These are phyloP conservation scores for Pythium phragmiticola DNA, from an alignment of 352 stramenopile species.

Conservation along the genomic window DNA sequence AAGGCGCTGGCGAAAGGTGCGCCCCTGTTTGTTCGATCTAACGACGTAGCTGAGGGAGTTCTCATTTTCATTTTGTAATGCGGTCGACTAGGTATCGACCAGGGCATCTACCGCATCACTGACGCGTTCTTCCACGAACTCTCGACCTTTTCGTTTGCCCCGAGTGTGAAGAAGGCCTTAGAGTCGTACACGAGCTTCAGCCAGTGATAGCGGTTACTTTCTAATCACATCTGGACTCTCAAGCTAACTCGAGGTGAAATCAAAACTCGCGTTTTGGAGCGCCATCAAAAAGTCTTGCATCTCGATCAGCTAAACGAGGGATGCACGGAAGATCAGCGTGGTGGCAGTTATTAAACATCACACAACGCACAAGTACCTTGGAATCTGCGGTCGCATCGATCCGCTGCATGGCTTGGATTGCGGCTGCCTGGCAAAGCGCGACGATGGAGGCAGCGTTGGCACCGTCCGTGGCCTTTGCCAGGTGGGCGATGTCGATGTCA, in stretches of 20 bases:
- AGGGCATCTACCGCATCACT: constrained; percentile 77
- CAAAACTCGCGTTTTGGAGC: constrained; percentile 20
- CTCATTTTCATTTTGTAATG: neutral
- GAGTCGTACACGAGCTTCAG: constrained; percentile 46
- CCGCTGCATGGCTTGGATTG: constrained; percentile 74
- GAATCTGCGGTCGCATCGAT: constrained; percentile 8
- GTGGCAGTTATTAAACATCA: neutral
- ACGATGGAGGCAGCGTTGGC: constrained; percentile 76
- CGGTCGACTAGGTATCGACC: constrained; percentile 52
- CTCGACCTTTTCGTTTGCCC: constrained; percentile 50
- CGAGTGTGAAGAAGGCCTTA: constrained; percentile 47
- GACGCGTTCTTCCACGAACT: constrained; percentile 65
- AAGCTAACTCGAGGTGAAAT: constrained; percentile 5
- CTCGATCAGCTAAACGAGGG: constrained; percentile 14
- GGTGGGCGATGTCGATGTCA: constrained; percentile 42
- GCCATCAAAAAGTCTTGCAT: constrained; percentile 27
- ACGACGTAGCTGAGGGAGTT: too few species aligned
- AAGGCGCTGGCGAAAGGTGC: constrained; percentile 55
- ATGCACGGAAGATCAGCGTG: neutral
- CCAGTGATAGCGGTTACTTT: constrained; percentile 7
- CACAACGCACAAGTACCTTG: constrained; percentile 10
- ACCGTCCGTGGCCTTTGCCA: constrained; percentile 58
- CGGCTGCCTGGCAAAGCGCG: constrained; percentile 64
- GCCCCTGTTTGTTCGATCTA: neutral
- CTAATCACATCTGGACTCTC: neutral